These are phyloP conservation scores for Parasarocladium wereldwijsianum DNA, from an alignment of 2,329 filamentous ascomycete species.

Conservation along the genomic window DNA sequence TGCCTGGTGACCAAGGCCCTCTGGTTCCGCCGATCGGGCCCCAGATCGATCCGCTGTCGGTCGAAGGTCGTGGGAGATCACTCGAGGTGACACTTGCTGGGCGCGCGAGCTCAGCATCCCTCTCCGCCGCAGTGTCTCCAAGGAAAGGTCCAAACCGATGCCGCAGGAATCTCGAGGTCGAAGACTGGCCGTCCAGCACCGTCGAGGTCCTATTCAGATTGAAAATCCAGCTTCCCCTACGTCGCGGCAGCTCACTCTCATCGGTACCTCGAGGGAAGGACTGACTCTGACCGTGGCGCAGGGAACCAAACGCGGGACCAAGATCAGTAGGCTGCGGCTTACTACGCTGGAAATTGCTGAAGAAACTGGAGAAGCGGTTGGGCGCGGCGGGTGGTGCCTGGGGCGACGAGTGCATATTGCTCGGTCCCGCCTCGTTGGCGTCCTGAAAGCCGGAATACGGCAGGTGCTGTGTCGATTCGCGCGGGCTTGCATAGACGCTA, in stretches of 20 bases:
- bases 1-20: conserved; percentile 47
- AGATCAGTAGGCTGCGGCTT: conserved; percentile 37
- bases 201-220: conserved; percentile 25
- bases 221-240: conserved; percentile 33
- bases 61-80: conserved; percentile 63
- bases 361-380: conserved; percentile 30
- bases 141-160: conserved; percentile 3
- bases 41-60: conserved; percentile 64
- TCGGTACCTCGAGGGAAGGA: conserved; percentile 55
- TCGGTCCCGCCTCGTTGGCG: conserved; percentile 26
- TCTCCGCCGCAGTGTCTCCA: conserved; percentile 30
- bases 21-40: conserved; percentile 28
- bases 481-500: conserved; percentile 46
- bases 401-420: conserved; percentile 25
- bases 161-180: conserved; percentile 9
- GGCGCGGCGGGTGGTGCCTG: conserved; percentile 15
- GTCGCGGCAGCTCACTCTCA: conserved; percentile 39
- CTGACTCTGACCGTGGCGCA: conserved; percentile 61
- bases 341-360: conserved; percentile 48
- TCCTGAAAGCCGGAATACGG: conserved; percentile 37
- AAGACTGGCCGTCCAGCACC: conserved; percentile 22
- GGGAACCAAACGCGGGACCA: conserved; percentile 50
- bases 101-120: conserved; percentile 44
- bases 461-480: conserved; percentile 43
- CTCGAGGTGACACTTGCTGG: conserved; percentile 55